phyloP scores from a whole-genome alignment of 768 basidiomycete genomes.

The Phylloporus arenicola region DNA sequence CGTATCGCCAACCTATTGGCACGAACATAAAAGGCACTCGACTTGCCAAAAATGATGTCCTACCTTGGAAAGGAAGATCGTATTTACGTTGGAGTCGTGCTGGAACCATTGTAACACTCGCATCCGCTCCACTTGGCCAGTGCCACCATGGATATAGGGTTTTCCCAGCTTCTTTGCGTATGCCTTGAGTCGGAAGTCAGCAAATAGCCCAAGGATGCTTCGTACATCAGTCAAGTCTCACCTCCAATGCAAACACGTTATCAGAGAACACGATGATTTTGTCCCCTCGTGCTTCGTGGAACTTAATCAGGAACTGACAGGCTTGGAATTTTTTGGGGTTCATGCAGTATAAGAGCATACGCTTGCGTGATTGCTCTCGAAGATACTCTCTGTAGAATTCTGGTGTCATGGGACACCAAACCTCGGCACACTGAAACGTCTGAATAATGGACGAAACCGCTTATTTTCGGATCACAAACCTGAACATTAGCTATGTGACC shows the following conservation, averaged over 20 bases:
- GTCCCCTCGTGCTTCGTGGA: constrained; percentile 95
- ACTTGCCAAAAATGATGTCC: constrained; percentile 16
- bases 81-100: constrained; percentile 91
- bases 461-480: constrained; percentile 41
- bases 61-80: constrained; percentile 97
- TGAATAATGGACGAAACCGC: not conserved
- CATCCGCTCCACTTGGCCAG: constrained; percentile 93
- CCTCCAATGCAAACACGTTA: constrained; percentile 96
- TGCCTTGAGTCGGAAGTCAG: constrained; percentile 41
- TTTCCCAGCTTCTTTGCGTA: constrained; percentile 94
- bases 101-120: constrained; percentile 93
- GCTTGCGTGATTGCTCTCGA: constrained; percentile 84
- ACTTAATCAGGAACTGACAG: constrained; percentile 97
- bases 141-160: constrained; percentile 93
- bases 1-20: constrained; percentile 84
- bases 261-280: constrained; percentile 99
- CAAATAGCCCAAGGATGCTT: not conserved
- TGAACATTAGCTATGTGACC: constrained; percentile 99
- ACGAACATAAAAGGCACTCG: constrained; percentile 7
- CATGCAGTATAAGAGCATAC: constrained; percentile 98
- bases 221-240: constrained; percentile 29
- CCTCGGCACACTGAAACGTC: constrained; percentile 82
- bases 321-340: constrained; percentile 99
- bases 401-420: constrained; percentile 99
- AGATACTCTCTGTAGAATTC: constrained; percentile 99